These are phyloP conservation scores for Pseudomassariella vexata DNA, from an alignment of 2,329 filamentous ascomycete species.

Conservation along the genomic window DNA sequence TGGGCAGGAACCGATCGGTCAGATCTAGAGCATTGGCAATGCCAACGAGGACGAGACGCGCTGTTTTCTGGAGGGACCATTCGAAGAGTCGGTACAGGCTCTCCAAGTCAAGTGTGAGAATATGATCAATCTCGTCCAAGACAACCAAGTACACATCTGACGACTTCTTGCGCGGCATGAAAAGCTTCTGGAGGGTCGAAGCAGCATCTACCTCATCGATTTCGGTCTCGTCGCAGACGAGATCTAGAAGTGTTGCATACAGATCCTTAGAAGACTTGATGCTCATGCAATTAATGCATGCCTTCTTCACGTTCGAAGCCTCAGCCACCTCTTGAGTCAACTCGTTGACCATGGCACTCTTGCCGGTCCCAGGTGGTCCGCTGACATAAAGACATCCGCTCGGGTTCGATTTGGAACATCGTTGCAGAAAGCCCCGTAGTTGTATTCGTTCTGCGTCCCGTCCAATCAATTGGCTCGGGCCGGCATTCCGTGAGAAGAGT, in stretches of 20 bases:
- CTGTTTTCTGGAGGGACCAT: conserved; percentile 81
- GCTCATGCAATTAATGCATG: conserved; percentile 95
- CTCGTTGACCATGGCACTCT: conserved; percentile 87
- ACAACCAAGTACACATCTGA: conserved; percentile 70
- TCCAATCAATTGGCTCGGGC: conserved; percentile 70
- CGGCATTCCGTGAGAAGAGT: conserved; percentile 74
- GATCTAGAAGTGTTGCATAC: conserved; percentile 71
- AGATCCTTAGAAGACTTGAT: conserved; percentile 84
- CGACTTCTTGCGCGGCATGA: conserved; percentile 56
- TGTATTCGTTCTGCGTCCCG: conserved; percentile 64
- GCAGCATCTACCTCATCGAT: conserved; percentile 62
- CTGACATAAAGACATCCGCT: conserved; percentile 91
- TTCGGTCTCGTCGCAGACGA: conserved; percentile 55
- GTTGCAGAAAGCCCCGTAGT: conserved; percentile 62
- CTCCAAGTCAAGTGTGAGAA: conserved; percentile 82
- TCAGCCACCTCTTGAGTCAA: conserved; percentile 57
- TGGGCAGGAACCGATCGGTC: conserved; percentile 89
- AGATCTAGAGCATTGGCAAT: conserved; percentile 95
- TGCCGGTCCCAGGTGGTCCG: conserved; percentile 91
- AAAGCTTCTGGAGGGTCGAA: conserved; percentile 62
- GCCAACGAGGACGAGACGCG: conserved; percentile 76
- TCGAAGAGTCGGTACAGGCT: conserved; percentile 93
- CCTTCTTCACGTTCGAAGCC: conserved; percentile 54
- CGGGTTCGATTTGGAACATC: conserved; percentile 51
- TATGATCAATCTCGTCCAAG: conserved; percentile 91